Evolutionary conservation across 805 yeast species (phyloP).

Genomic region (Candida pini): DNA sequence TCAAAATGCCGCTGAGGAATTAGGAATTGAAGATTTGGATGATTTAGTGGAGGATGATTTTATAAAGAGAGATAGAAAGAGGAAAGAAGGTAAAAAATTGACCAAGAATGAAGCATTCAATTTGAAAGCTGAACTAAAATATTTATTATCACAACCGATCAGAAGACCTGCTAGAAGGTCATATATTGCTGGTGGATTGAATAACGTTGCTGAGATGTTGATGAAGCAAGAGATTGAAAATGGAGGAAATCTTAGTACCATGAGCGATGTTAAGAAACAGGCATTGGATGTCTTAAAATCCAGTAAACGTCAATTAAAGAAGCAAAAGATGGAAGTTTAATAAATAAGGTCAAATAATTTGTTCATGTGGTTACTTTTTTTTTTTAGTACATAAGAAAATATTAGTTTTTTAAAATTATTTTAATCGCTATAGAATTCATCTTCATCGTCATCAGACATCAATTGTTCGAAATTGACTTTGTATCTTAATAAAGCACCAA

Average conservation of each 20-base stretch:
- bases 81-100: constrained; percentile 47
- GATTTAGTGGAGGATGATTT: constrained; percentile 70
- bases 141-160: constrained; percentile 46
- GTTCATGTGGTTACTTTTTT: no score
- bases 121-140: constrained; percentile 47
- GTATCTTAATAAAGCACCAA: constrained; percentile 94
- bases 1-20: constrained; percentile 85
- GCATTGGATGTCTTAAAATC: constrained; percentile 60
- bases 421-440: constrained; percentile 66
- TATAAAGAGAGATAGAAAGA: constrained; percentile 55
- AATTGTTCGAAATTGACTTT: constrained; percentile 96
- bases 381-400: no score
- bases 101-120: constrained; percentile 42
- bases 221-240: constrained; percentile 46
- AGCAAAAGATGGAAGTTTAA: constrained; percentile 3
- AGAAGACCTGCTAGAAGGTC: constrained; percentile 62
- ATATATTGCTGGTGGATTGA: constrained; percentile 74
- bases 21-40: constrained; percentile 69
- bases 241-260: constrained; percentile 57
- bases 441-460: constrained; percentile 83
- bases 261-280: constrained; percentile 63
- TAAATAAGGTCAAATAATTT: neutral
- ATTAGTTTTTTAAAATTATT: no score
- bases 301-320: constrained; percentile 7
- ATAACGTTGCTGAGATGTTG: constrained; percentile 72